phyloP scores from a whole-genome alignment of 2,329 filamentous ascomycete genomes.

The Fonsecaea monophora region DNA sequence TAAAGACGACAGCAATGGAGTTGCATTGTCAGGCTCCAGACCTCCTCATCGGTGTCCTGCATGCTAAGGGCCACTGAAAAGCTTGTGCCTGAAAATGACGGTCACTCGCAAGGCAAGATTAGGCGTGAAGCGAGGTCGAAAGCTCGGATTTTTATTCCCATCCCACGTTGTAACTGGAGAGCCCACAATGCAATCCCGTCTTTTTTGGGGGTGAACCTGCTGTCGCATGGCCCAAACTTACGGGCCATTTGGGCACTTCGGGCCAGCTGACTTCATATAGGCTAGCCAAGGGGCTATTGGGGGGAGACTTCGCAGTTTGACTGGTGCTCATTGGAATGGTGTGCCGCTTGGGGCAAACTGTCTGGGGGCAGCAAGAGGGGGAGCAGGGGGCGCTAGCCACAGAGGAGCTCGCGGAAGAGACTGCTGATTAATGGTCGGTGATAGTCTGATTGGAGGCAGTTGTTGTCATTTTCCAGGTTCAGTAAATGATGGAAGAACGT shows the following conservation, averaged over 20 bases:
- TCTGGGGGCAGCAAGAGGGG: background rate
- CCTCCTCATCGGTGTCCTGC: background rate
- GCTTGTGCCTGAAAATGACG: background rate
- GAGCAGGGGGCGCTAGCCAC: background rate
- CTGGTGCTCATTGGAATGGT: background rate
- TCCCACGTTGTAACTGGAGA: background rate
- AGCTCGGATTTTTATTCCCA: background rate
- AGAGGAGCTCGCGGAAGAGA: background rate
- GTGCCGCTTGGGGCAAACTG: conserved; percentile 1
- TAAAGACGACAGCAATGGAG: background rate
- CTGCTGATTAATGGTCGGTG: background rate
- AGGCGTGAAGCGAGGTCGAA: conserved; percentile 1
- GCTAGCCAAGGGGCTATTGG: background rate
- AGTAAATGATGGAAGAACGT: background rate
- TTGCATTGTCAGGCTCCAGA: conserved; percentile 2
- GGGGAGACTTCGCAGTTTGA: background rate
- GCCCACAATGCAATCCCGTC: background rate
- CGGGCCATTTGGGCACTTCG: background rate
- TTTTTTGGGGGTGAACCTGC: background rate
- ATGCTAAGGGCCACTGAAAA: background rate
- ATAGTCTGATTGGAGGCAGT: background rate
- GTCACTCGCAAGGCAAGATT: background rate
- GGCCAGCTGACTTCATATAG: background rate
- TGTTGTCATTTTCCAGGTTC: background rate
- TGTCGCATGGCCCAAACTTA: background rate